Evolutionary conservation across 768 basidiomycete genomes (phyloP).

Genomic region (Leccinum imitatum): DNA sequence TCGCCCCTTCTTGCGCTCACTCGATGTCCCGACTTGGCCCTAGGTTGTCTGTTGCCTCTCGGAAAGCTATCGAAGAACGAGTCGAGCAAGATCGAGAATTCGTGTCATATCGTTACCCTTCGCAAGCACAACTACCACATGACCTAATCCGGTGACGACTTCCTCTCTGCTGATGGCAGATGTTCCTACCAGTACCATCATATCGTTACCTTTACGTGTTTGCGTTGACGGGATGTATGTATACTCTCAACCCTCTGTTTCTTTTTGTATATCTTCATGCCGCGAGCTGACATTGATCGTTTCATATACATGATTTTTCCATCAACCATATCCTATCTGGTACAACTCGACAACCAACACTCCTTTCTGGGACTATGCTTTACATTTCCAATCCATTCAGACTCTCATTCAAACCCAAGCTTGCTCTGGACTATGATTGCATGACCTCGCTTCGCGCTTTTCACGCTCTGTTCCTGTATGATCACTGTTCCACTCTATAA

Average conservation of each 20-base stretch:
- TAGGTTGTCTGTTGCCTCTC: conserved; percentile 62
- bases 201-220: conserved; percentile 7
- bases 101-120: conserved; percentile 86
- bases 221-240: conserved; percentile 7
- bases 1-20: conserved; percentile 45
- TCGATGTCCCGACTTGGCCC: conserved; percentile 50
- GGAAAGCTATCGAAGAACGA: conserved; percentile 72
- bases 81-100: conserved; percentile 87
- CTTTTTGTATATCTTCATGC: conserved; percentile 22
- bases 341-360: conserved; percentile 18
- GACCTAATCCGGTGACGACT: conserved; percentile 52
- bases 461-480: conserved; percentile 15
- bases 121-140: conserved; percentile 60
- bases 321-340: conserved; percentile 15
- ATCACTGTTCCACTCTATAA: conserved; percentile 8
- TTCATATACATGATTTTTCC: conserved; percentile 20
- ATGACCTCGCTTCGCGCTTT: conserved; percentile 15
- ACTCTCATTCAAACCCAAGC: conserved; percentile 14
- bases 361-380: conserved; percentile 30
- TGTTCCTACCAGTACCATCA: conserved; percentile 5
- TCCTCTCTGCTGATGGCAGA: not conserved
- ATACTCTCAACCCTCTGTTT: conserved; percentile 6
- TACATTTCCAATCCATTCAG: conserved; percentile 11
- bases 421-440: conserved; percentile 31
- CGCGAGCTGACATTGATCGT: conserved; percentile 17